Percentiles rank a stretch among this genome's conserved stretches.
Conservation (phyloP, 2,329 filamentous ascomycete genomes). For the Ustilaginoidea virens region DNA sequence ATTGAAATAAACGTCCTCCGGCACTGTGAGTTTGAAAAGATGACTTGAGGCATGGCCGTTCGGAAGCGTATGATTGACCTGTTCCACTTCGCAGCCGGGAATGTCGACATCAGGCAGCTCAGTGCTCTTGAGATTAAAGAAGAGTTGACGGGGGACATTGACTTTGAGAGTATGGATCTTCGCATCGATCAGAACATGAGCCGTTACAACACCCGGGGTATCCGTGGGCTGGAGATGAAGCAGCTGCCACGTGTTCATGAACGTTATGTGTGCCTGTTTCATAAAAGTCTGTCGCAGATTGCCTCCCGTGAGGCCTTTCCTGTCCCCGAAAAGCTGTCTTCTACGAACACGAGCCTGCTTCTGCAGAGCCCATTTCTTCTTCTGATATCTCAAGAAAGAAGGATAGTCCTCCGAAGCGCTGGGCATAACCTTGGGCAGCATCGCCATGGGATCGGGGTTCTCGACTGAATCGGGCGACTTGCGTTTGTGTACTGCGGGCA, state of each 20-base stretch:
- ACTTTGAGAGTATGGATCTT: conserved; percentile 83
- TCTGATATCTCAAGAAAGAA: conserved; percentile 84
- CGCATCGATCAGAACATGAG: conserved; percentile 83
- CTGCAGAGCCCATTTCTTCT: conserved; percentile 97
- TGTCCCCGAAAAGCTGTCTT: conserved; percentile 85
- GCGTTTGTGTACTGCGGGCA: conserved; percentile 42
- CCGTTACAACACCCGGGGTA: conserved; percentile 70
- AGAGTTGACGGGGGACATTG: conserved; percentile 77
- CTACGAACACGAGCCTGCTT: conserved; percentile 75
- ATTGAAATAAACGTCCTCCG: conserved; percentile 74
- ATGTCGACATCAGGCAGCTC: conserved; percentile 83
- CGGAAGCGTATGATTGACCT: conserved; percentile 82
- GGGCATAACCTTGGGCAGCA: conserved; percentile 72
- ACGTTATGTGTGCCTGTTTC: conserved; percentile 80
- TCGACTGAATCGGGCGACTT: conserved; percentile 57
- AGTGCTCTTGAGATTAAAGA: conserved; percentile 77
- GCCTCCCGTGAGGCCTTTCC: conserved; percentile 32
- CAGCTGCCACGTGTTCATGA: conserved; percentile 89
- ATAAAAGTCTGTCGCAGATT: conserved; percentile 62
- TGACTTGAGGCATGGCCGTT: conserved; percentile 91
- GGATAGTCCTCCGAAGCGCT: conserved; percentile 73
- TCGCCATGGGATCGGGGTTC: conserved; percentile 62
- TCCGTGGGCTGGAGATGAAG: conserved; percentile 75
- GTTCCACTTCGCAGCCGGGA: conserved; percentile 74
- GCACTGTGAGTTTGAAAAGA: conserved; percentile 83